A percentile compares a stretch with the other conserved stretches of the same genome.
phyloP scores from a whole-genome alignment of 1,284 basidiomycete genomes.

The Malassezia yamatoensis region DNA sequence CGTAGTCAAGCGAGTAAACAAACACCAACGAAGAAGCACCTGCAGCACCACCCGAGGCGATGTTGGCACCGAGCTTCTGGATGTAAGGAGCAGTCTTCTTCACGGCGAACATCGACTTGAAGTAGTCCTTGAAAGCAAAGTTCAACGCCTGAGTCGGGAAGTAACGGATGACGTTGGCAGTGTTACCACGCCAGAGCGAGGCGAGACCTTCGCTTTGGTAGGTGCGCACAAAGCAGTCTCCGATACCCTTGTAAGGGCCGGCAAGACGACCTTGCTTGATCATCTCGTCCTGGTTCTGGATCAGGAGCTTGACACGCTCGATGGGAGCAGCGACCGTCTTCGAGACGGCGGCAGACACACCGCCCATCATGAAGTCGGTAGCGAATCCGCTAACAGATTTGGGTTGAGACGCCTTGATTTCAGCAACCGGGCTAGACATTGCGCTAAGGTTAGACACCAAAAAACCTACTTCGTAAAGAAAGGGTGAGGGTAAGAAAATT shows the following conservation, averaged over 20 bases:
- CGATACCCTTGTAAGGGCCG: slow-evolving; percentile 48
- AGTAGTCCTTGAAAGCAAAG: slow-evolving; percentile 49
- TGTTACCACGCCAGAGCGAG: slow-evolving; percentile 49
- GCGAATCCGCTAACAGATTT: slow-evolving; percentile 37
- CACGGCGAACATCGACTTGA: slow-evolving; percentile 39
- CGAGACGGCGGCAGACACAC: slow-evolving; percentile 48
- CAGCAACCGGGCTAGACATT: neutral
- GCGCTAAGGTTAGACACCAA: neutral
- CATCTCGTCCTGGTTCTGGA: slow-evolving; percentile 50
- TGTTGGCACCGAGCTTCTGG: slow-evolving; percentile 47
- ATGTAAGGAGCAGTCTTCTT: slow-evolving; percentile 46
- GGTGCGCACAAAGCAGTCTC: slow-evolving; percentile 48
- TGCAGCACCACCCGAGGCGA: slow-evolving; percentile 48
- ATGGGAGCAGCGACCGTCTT: slow-evolving; percentile 49
- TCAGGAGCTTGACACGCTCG: slow-evolving; percentile 48
- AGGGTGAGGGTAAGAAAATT: neutral
- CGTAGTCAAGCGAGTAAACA: slow-evolving; percentile 49
- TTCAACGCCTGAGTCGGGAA: slow-evolving; percentile 48
- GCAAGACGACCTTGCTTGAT: slow-evolving; percentile 49
- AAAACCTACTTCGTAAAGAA: slow-evolving; percentile 2
- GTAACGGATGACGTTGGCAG: slow-evolving; percentile 48
- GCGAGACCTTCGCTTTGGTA: slow-evolving; percentile 47
- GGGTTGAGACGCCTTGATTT: slow-evolving; percentile 25
- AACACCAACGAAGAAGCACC: slow-evolving; percentile 48
- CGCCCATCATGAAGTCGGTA: slow-evolving; percentile 47